Conservation (phyloP, 2,329 filamentous ascomycete species). For the Mycogone perniciosa region DNA sequence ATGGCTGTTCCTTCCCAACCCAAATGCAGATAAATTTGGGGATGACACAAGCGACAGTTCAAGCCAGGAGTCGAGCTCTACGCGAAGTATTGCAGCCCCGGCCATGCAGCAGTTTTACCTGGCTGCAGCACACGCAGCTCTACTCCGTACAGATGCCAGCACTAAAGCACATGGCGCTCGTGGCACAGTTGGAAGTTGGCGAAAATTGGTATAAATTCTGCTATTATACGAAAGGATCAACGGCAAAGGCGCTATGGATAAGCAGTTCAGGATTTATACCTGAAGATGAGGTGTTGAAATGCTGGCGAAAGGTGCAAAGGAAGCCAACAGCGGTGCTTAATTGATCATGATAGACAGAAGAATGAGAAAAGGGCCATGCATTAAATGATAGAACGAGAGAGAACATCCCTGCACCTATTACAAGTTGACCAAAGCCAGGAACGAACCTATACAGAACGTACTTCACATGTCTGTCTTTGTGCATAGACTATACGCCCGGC, state of each 20-base stretch:
- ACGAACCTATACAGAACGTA: neutral
- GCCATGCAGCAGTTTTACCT: conserved; percentile 3
- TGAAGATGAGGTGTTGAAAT: neutral
- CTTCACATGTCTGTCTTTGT: neutral
- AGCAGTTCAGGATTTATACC: neutral
- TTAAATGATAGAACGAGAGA: neutral
- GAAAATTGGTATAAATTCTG: neutral
- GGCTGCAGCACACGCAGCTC: neutral
- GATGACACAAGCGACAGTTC: neutral
- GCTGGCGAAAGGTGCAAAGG: neutral
- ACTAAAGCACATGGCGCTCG: neutral
- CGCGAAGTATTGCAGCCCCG: neutral
- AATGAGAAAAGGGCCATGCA: neutral
- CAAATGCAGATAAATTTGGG: neutral
- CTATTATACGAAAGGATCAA: neutral
- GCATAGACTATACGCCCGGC: neutral
- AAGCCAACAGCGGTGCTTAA: neutral
- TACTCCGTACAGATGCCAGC: conserved; percentile 1
- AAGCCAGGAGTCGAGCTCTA: neutral
- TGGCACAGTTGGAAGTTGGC: neutral
- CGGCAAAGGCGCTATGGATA: neutral
- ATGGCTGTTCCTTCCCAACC: neutral
- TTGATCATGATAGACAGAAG: no score
- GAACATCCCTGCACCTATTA: neutral
- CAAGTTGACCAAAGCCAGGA: neutral